These are phyloP conservation scores for Euryodendron excelsum DNA, from an alignment of 148 eudicot species.

Conservation along the genomic window DNA sequence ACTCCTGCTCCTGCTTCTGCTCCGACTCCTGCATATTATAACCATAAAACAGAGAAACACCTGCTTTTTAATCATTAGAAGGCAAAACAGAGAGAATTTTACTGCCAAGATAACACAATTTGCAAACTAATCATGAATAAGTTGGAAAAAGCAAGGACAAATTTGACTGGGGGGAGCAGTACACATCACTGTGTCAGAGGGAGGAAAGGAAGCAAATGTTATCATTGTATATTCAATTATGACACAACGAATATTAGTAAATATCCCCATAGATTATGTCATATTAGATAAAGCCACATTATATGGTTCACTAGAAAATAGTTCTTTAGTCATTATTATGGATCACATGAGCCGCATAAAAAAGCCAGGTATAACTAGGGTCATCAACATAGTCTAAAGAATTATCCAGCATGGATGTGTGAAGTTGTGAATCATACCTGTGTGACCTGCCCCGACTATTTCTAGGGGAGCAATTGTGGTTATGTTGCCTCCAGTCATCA, in stretches of 20 bases:
- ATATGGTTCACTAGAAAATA: not conserved
- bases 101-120: not conserved
- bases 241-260: not conserved
- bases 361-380: not conserved
- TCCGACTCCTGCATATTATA: constrained; percentile 30
- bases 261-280: not conserved
- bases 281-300: not conserved
- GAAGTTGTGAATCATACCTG: constrained; percentile 23
- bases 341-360: not conserved
- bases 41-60: not conserved
- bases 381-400: not conserved
- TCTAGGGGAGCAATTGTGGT: constrained; percentile 31
- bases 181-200: not conserved
- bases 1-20: constrained; percentile 37
- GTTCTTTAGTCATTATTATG: not conserved
- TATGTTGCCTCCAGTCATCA: constrained; percentile 41
- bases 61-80: not conserved
- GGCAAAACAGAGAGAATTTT: not conserved
- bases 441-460: constrained; percentile 31
- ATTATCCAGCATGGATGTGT: not conserved
- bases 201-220: not conserved
- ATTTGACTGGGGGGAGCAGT: not conserved
- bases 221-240: not conserved
- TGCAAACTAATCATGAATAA: not conserved
- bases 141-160: not conserved